Base-by-base conservation (phyloP, 192 early-diverging fungal genomes). In the Linnemannia schmuckeri region DNA sequence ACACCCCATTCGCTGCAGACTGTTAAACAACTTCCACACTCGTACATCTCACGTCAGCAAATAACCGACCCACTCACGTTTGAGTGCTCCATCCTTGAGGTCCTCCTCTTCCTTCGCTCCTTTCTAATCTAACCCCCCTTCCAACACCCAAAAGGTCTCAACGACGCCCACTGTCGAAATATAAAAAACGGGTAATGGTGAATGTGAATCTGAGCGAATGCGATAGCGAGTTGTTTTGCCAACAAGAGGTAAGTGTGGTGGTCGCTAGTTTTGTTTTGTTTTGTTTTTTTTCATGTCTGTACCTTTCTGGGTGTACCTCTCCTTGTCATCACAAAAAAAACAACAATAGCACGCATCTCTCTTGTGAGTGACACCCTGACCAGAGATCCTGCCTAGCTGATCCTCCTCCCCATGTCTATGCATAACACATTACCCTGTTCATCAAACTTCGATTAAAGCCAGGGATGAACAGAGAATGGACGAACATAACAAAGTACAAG, bases 151-250 rank as follows among this genome's bases (percentile, higher is more conserved):
- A 55, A 55, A 61, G 2, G 3, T n/a, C 24, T 1, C n/a, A 61
- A 44, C 42, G 3, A 46, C 12, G 44, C 44, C 44, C 44, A 15
- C 2, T 46, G 13, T 46, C 44, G 44, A 46, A 52, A 52, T 18
- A 52, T 12, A 3, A 49, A 49, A n/a, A 63, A 10, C 10, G 61
- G 61, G 12, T 30, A 66, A 35, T 33, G 33, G 49, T 13, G 18
- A 52, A 52, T 52, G 61, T 66, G 61, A 66, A 66, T 66, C 61
- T 33, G 27, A 66, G 27, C 61, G 61, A 66, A 66, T 66, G 30
- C 13, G 30, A 35, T 66, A 33, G 33, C 30, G 61, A 66, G 47
- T 15, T 49, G 42, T 17, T 18, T 22, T 52, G 17, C 5, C 17
- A 17, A 49, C 10, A 49, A 27, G 54, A 57, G 54, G 13, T 57